Base-by-base conservation (phyloP, 768 basidiomycete genomes). In the Daedaleopsis nitida region DNA sequence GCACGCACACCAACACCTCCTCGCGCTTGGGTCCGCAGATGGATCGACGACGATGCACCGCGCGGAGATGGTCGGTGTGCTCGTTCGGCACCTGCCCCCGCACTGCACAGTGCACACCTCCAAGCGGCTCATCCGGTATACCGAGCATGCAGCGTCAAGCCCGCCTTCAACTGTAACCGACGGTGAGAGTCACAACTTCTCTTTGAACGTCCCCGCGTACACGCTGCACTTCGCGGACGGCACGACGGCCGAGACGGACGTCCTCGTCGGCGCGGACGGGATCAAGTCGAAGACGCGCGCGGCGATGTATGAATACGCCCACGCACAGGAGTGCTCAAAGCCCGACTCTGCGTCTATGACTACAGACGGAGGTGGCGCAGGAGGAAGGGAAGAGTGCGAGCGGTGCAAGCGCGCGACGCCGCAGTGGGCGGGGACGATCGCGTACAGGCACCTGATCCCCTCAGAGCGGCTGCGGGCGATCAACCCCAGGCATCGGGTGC, bases 231-330 rank as follows among this genome's bases (percentile, higher is more conserved):
- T 68, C 47, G 56, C 64, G 2, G 72, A 73, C 53, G 66, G 68
- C 1, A 61, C 63, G 6, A 61, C 49, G 12, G 68, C 70, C 5
- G 57, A 56, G 24, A 56, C 68, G 13, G 70, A 73, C 60, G 59
- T 71, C 8, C 55, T 73, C 48, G 50, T 73, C 45, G 72, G 72
- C 12, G 69, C 67, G 12, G 72, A 73, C 59, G 72, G 72, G 11
- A 66, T 73, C 35, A 67, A 64, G 42, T 73, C 72, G 35, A 55
- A 62, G 32, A 60, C 61, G 21, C 72, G 72, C 27, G 52, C 54
- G 13, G 11, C 62, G 11, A 66, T 73, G 67, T 66, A 68, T 39
- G 52, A 60, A 32, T 51, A 59, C 17, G 63, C 59, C 10, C 67
- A 64, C 32, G 13, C 24, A 10, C 51, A 48, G 27, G 65, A 66